Evolutionary conservation across 352 stramenopile species (phyloP), one percentile per base, ranked within the genome.

Genomic region (Pythium plurisporium): DNA sequence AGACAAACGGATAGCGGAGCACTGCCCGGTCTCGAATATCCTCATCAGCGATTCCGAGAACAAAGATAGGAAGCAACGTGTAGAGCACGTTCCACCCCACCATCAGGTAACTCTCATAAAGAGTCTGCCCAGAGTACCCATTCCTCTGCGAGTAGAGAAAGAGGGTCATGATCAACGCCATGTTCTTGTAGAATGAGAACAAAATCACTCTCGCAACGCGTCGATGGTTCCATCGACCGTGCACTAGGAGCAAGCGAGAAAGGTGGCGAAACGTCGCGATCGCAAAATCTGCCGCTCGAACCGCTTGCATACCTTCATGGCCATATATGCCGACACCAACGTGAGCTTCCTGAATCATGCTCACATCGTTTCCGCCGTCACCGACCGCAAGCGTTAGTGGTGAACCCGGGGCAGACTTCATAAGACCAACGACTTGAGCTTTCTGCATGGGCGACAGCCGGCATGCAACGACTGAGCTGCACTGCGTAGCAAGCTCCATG

Each of bases 331-430:
- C 97, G 47, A 99, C 93, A 26, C 97, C 97, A 40, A 99, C 92
- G 48, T 99, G 93, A 30, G 97, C 97, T 72, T 98, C 95, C 79
- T 99, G 96, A 55, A 99, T 99, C 97, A 99, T 99, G 52, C 94
- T 96, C 22, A 99, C 96, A 65, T 99, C 97, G 64, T 99, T 99
- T 1, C 97, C 97, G 40, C 97, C 97, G 71, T 99, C 97, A 19
- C 97, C 97, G 47, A 99, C 97, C 5, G 96, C 96, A 5, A 99
- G 74, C 0, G 95, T 98, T 12, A 95, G 40, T 0, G 82, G 94
- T 17, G 79, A 67, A 1, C 73, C 77, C 5, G 79, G 74, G 4
- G 80, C 78, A 0, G 68, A 69, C 33, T 94, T 94, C 59, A 99
- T 97, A 19, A 99, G 78, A 42, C 94, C 86, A 5, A 99, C 96